These are phyloP conservation scores for Claviceps purpurea DNA, from an alignment of 2,329 filamentous ascomycete species.

Conservation along the genomic window DNA sequence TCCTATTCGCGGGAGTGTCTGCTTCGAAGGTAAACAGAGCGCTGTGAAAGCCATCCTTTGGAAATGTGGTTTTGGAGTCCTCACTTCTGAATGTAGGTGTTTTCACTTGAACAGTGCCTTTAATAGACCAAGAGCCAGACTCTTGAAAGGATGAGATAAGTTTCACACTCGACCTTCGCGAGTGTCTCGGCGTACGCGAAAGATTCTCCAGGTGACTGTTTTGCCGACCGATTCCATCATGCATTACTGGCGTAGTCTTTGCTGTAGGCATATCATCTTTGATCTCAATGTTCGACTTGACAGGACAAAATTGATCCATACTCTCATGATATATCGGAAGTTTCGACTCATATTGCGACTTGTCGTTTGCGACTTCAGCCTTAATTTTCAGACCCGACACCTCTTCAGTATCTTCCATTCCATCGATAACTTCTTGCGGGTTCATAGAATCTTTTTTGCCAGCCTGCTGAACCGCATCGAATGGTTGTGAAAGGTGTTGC, in stretches of 20 bases:
- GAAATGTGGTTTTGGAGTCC: neutral
- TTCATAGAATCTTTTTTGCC: neutral
- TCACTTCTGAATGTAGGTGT: neutral
- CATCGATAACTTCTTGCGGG: neutral
- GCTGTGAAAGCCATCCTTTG: neutral
- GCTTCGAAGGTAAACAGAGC: slow-evolving; percentile 7
- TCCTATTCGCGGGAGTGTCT: slow-evolving; percentile 27
- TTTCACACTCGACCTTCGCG: slow-evolving; percentile 26
- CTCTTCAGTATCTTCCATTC: neutral
- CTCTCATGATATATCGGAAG: slow-evolving; percentile 34
- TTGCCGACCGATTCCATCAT: neutral
- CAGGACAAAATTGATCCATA: slow-evolving; percentile 26
- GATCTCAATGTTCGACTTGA: slow-evolving; percentile 38
- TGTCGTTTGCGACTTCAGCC: neutral
- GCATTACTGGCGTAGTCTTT: slow-evolving; percentile 5
- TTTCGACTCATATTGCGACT: slow-evolving; percentile 9
- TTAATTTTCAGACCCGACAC: neutral
- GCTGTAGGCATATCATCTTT: slow-evolving; percentile 34
- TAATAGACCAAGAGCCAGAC: slow-evolving; percentile 48
- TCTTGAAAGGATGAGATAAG: slow-evolving; percentile 53
- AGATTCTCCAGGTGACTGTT: neutral
- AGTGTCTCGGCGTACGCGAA: slow-evolving; percentile 4
- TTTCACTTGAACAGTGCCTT: slow-evolving; percentile 28
- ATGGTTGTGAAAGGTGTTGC: neutral
- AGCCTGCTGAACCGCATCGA: neutral